phyloP scores from a whole-genome alignment of 495 filamentous ascomycete species.

The Aspergillus asperescens region DNA sequence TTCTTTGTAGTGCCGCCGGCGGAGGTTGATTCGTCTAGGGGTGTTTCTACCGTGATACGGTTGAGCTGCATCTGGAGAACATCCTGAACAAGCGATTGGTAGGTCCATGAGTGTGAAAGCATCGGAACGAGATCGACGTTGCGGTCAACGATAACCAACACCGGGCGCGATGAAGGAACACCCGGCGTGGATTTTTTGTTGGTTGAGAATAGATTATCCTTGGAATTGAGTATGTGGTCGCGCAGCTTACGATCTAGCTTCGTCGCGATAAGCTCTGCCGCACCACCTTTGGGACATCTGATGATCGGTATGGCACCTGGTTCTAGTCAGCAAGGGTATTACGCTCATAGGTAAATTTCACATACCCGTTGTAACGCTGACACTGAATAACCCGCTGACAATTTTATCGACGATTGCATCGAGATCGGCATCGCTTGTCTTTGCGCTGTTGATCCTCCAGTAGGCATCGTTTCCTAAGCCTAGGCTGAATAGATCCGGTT shows the following conservation, averaged over 20 bases:
- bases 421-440: constrained; percentile 84
- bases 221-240: constrained; percentile 94
- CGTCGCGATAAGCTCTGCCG: constrained; percentile 88
- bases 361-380: constrained; percentile 92
- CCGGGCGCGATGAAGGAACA: constrained; percentile 68
- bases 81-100: constrained; percentile 93
- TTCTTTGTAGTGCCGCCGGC: constrained; percentile 69
- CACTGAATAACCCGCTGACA: constrained; percentile 91
- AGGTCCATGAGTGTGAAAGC: constrained; percentile 98
- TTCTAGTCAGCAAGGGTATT: constrained; percentile 1
- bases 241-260: constrained; percentile 93
- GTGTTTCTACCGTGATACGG: constrained; percentile 87
- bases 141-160: constrained; percentile 85
- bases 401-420: constrained; percentile 82
- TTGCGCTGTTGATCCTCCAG: constrained; percentile 88
- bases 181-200: constrained; percentile 48
- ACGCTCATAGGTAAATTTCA: not conserved
- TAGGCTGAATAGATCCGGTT: constrained; percentile 93
- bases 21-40: constrained; percentile 68
- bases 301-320: constrained; percentile 88
- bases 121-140: constrained; percentile 97
- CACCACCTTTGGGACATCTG: constrained; percentile 82
- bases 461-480: constrained; percentile 87
- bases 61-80: constrained; percentile 92
- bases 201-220: constrained; percentile 83